phyloP scores from a whole-genome alignment of 225 moss, liverwort and hornwort species.

The Asterella californica region DNA sequence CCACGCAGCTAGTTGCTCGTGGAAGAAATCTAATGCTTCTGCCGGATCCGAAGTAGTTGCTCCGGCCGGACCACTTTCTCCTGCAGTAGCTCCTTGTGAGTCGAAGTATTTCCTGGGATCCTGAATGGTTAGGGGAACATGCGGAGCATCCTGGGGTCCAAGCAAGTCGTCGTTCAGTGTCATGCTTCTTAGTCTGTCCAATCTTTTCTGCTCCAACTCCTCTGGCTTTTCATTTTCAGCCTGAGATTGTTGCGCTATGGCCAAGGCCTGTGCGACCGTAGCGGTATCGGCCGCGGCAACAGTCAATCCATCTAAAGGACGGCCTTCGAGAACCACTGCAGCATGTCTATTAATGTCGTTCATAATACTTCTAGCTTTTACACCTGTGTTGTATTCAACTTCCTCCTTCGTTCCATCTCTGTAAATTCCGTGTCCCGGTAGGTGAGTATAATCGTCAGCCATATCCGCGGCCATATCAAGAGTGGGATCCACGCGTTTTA shows the following conservation, averaged over 20 bases:
- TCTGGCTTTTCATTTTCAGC: conserved; percentile 41
- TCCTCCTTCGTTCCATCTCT: conserved; percentile 86
- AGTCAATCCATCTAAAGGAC: conserved; percentile 44
- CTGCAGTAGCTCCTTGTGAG: conserved; percentile 55
- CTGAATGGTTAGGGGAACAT: conserved; percentile 80
- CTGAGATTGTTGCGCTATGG: conserved; percentile 57
- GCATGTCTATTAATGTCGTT: conserved; percentile 94
- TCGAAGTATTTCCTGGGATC: conserved; percentile 95
- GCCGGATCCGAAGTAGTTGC: conserved; percentile 46
- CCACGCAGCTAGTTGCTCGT: conserved; percentile 50
- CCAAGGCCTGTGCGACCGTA: conserved; percentile 80
- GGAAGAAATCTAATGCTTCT: conserved; percentile 52
- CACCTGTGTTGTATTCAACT: conserved; percentile 46
- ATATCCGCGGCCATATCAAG: conserved; percentile 90
- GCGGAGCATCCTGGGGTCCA: conserved; percentile 54
- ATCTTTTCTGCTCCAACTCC: conserved; percentile 59
- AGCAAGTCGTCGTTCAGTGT: conserved; percentile 89
- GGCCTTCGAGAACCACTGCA: conserved; percentile 90
- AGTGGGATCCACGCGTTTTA: conserved; percentile 76
- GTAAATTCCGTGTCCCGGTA: conserved; percentile 80
- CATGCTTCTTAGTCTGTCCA: conserved; percentile 69
- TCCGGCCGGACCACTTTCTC: conserved; percentile 28
- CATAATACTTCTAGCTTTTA: conserved; percentile 72
- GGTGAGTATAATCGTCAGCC: conserved; percentile 81
- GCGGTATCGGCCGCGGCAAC: conserved; percentile 59